Evolutionary conservation across 441 rosid species (phyloP), one percentile per base, ranked within the genome.

Genomic region (Gossypium schwendimanii): DNA sequence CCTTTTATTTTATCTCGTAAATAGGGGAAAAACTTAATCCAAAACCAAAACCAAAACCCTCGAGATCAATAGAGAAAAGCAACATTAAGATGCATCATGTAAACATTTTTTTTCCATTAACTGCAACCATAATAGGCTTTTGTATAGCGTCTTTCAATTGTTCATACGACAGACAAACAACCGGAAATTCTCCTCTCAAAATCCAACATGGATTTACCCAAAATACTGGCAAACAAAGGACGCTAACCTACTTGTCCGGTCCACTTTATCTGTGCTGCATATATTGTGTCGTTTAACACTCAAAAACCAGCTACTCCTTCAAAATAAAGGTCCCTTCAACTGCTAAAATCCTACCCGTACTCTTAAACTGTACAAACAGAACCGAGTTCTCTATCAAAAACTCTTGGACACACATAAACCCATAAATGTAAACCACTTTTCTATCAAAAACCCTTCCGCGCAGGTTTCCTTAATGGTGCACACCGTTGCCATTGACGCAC

Each of bases 401-500:
- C 71, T 50, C 59, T 67, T 3, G 58, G 21, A 67, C 11, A 66
- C 15, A n/a, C 59, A n/a, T 24, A 28, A 68, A 49, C 8, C 45
- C 45, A 49, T 2, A 18, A 31, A 49, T 24, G 3, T n/a, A n/a
- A 26, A 63, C 10, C 3, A 36, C 26, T 8, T 18, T 11, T 33
- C 72, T 53, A 53, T 28, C 47, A 31, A 53, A 53, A 68, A 0
- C 26, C 36, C 28, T 28, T 26, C n/a, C 3, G 28, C 39, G 8
- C 20, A 7, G 33, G 21, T 18, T 26, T 31, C 28, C 72, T 78
- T 71, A 86, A 77, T 77, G 77, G 76, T 85, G 94, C 76, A 89
- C 71, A 7, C 94, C 91, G 63, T 91, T 91, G 68, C 94, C 91
- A 74, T 91, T 89, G 82, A 87, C 80, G 82, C 80, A 75, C 68